Evolutionary conservation across 441 rosid species (phyloP).

Genomic region (Gossypium schwendimanii): DNA sequence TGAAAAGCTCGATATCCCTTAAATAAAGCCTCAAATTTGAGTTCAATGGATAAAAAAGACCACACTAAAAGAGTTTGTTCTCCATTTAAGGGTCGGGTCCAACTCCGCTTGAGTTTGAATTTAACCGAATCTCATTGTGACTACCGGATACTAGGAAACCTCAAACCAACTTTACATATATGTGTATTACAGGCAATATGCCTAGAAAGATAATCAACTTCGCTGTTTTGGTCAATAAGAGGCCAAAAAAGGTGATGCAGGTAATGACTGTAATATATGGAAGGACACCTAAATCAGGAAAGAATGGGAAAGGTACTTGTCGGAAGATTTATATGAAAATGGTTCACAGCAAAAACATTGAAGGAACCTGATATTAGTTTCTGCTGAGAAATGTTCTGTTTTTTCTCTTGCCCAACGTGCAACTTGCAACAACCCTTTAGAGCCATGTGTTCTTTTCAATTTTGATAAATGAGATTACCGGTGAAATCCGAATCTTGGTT

Average conservation of each 20-base stretch:
- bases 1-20: too few species aligned
- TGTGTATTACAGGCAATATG: too few species aligned
- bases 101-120: too few species aligned
- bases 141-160: too few species aligned
- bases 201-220: not conserved
- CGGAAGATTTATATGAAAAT: not conserved
- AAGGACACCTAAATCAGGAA: not conserved
- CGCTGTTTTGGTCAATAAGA: not conserved
- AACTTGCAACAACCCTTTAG: not conserved
- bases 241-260: not conserved
- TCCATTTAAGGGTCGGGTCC: too few species aligned
- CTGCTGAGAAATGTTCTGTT: not conserved
- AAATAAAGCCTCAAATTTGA: too few species aligned
- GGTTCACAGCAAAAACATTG: conserved; percentile 7
- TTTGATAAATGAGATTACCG: too few species aligned
- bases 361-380: not conserved
- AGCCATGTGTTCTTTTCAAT: not conserved
- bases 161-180: too few species aligned
- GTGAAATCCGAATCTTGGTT: too few species aligned
- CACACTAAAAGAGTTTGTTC: too few species aligned
- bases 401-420: not conserved
- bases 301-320: not conserved
- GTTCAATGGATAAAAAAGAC: too few species aligned
- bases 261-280: not conserved
- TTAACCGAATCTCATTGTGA: too few species aligned